phyloP scores from a whole-genome alignment of 352 stramenopile species.

The Globisporangium spinosum region DNA sequence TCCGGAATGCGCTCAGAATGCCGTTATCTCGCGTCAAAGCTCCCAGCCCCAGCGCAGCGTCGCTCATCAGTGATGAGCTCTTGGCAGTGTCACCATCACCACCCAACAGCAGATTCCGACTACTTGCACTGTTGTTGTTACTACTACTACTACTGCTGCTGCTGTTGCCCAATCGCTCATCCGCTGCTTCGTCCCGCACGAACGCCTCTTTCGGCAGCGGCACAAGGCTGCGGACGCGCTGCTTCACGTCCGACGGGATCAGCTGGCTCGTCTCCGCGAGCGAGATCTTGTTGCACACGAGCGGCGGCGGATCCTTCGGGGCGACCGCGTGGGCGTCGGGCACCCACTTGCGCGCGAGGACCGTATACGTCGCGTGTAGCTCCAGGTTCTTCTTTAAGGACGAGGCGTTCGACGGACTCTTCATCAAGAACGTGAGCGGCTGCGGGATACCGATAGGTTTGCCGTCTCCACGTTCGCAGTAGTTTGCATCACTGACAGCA shows the following conservation, averaged over 20 bases:
- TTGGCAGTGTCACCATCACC: background rate
- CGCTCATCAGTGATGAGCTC: background rate
- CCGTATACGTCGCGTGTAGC: constrained; percentile 56
- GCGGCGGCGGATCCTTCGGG: constrained; percentile 46
- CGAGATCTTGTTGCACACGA: constrained; percentile 56
- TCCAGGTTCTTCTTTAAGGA: constrained; percentile 66
- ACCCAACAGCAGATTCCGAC: background rate
- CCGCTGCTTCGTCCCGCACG: constrained; percentile 33
- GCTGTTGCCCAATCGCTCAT: constrained; percentile 4
- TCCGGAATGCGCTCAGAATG: background rate
- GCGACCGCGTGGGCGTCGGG: constrained; percentile 31
- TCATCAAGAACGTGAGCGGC: constrained; percentile 61
- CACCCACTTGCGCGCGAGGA: constrained; percentile 58
- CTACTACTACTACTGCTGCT: background rate
- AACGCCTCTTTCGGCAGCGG: constrained; percentile 49
- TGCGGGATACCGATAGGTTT: constrained; percentile 29
- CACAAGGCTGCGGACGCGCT: constrained; percentile 41
- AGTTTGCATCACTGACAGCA: constrained; percentile 40
- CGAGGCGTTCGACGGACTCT: constrained; percentile 37
- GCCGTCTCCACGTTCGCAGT: constrained; percentile 45
- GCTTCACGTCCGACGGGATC: constrained; percentile 41
- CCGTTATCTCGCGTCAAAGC: background rate
- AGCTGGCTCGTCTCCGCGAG: constrained; percentile 53
- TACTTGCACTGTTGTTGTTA: background rate
- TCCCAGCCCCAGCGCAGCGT: background rate